Conservation (phyloP, 75 land plant genomes). For the Pseudotsuga menziesii region DNA sequence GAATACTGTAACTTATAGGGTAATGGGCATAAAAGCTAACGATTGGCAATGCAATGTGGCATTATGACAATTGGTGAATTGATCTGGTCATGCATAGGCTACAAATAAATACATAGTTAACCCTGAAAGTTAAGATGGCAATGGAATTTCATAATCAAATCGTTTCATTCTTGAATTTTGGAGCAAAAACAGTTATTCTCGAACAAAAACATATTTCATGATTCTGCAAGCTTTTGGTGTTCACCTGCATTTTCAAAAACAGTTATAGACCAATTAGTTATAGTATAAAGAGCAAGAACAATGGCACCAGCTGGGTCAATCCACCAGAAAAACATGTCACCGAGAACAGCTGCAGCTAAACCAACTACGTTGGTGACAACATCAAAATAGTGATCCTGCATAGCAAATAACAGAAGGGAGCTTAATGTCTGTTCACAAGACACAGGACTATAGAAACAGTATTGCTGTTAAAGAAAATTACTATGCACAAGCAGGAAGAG, state of each 20-base stretch:
- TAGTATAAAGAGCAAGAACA: slow-evolving; percentile 79
- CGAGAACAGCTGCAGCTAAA: slow-evolving; percentile 79
- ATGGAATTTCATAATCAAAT: not conserved
- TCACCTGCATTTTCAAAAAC: slow-evolving; percentile 81
- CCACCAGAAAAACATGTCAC: slow-evolving; percentile 81
- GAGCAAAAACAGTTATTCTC: not conserved
- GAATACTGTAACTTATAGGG: not conserved
- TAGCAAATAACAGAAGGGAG: slow-evolving; percentile 1
- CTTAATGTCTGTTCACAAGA: not conserved
- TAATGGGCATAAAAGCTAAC: not conserved
- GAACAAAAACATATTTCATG: not conserved
- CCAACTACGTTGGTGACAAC: slow-evolving; percentile 83
- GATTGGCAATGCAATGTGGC: not conserved
- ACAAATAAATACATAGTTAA: not conserved
- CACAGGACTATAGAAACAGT: not conserved
- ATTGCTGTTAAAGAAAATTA: not conserved
- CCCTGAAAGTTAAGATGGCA: not conserved
- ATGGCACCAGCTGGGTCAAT: slow-evolving; percentile 91
- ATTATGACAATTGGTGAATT: not conserved
- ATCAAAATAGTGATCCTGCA: slow-evolving; percentile 92
- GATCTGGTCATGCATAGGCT: not conserved
- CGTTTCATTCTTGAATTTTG: not conserved
- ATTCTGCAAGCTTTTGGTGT: not conserved
- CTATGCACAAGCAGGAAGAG: not conserved
- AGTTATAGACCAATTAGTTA: slow-evolving; percentile 79